phyloP scores from a whole-genome alignment of 306 rosid species.

The Quercus wislizeni region DNA sequence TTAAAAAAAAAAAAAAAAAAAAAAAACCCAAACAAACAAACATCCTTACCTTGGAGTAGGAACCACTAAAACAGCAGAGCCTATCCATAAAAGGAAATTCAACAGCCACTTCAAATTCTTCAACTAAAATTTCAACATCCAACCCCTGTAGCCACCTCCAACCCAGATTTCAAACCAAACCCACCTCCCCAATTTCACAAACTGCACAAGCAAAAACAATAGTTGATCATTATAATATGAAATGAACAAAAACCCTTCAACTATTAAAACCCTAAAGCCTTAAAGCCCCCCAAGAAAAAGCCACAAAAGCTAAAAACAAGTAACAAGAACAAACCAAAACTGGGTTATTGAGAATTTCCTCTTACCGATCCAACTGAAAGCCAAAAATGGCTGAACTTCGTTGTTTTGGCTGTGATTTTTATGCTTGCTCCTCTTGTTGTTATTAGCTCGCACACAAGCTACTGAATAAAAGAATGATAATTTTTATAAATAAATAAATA shows the following conservation, averaged over 20 bases:
- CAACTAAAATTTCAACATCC: slow-evolving; percentile 43
- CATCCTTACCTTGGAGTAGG: slow-evolving; percentile 64
- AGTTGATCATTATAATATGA: slow-evolving; percentile 18
- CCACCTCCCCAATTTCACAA: slow-evolving; percentile 36
- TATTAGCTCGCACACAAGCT: slow-evolving; percentile 25
- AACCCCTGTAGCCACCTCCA: slow-evolving; percentile 38
- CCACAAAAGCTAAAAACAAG: slow-evolving; percentile 18
- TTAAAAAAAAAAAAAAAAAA: not conserved
- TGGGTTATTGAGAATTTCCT: slow-evolving; percentile 27
- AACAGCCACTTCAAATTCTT: slow-evolving; percentile 26
- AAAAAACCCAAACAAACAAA: too few relatives aligned
- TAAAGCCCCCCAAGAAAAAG: slow-evolving; percentile 19
- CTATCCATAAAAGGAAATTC: slow-evolving; percentile 56
- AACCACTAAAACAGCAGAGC: slow-evolving; percentile 66
- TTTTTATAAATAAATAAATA: slow-evolving; percentile 11
- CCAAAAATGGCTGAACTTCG: slow-evolving; percentile 28
- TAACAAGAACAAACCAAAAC: slow-evolving; percentile 24
- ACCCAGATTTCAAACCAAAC: slow-evolving; percentile 39
- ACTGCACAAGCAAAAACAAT: slow-evolving; percentile 32
- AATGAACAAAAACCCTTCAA: slow-evolving; percentile 5
- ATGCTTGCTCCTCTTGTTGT: slow-evolving; percentile 23
- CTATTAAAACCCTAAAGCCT: slow-evolving; percentile 28
- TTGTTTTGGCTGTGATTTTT: slow-evolving; percentile 13
- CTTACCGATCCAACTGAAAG: slow-evolving; percentile 44
- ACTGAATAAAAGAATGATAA: slow-evolving; percentile 19